Conservation (phyloP, 2,329 filamentous ascomycete species). For the Gaeumannomyces tritici region DNA sequence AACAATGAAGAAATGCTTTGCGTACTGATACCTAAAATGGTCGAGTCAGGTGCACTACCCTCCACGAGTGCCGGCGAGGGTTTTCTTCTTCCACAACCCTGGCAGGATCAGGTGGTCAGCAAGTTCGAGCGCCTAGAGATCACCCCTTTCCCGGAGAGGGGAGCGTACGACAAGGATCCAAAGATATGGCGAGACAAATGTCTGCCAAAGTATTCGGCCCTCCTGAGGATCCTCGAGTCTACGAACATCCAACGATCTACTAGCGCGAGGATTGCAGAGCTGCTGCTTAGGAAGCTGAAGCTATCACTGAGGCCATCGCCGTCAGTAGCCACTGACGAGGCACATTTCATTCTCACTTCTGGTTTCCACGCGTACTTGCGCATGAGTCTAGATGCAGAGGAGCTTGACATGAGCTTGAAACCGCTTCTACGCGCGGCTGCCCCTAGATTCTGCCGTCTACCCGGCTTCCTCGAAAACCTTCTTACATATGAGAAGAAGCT, state of each 20-base stretch:
- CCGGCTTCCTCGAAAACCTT: constrained; percentile 57
- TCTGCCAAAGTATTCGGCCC: constrained; percentile 57
- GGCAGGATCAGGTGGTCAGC: constrained; percentile 64
- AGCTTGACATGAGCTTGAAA: constrained; percentile 51
- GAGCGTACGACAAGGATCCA: constrained; percentile 51
- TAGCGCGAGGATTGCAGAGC: constrained; percentile 54
- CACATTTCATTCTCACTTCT: constrained; percentile 64
- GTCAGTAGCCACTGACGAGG: constrained; percentile 46
- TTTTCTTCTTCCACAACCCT: constrained; percentile 51
- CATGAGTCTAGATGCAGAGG: constrained; percentile 49
- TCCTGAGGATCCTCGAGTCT: constrained; percentile 53
- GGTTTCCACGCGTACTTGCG: constrained; percentile 66
- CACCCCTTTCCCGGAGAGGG: constrained; percentile 55
- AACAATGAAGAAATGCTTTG: constrained; percentile 60
- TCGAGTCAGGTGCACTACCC: constrained; percentile 44
- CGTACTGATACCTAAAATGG: constrained; percentile 57
- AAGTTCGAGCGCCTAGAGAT: constrained; percentile 58
- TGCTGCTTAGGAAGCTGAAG: constrained; percentile 56
- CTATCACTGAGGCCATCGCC: constrained; percentile 53
- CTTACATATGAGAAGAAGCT: constrained; percentile 41
- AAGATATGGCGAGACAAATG: constrained; percentile 53
- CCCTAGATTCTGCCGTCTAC: constrained; percentile 53
- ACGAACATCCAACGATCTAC: constrained; percentile 57
- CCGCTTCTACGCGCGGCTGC: constrained; percentile 57
- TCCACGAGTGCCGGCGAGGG: constrained; percentile 35